Evolutionary conservation across 1,284 basidiomycete genomes (phyloP).

Genomic region (Leccinum griseonigrum): DNA sequence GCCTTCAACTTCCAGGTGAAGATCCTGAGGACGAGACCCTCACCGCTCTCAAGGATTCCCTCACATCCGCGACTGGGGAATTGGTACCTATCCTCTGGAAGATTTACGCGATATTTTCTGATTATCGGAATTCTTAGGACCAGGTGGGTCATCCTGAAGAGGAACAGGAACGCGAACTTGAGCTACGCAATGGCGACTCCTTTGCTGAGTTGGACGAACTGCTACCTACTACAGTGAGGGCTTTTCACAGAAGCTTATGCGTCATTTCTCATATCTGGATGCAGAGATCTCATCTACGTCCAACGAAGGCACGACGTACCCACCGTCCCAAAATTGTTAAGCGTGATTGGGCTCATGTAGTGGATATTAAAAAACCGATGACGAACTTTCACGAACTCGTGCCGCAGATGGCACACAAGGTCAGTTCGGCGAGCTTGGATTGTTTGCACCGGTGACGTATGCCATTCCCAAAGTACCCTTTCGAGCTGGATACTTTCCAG

Average conservation of each 20-base stretch:
- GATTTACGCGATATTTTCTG: background rate
- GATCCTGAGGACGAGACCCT: constrained; percentile 46
- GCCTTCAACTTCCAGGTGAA: constrained; percentile 64
- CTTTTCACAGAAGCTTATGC: background rate
- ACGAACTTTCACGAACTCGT: constrained; percentile 87
- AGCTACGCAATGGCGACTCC: constrained; percentile 15
- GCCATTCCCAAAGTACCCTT: constrained; percentile 68
- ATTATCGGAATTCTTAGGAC: constrained; percentile 14
- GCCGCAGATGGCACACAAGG: constrained; percentile 88
- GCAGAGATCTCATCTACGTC: constrained; percentile 58
- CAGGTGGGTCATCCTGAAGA: constrained; percentile 8
- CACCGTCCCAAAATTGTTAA: constrained; percentile 58
- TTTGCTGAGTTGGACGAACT: constrained; percentile 74
- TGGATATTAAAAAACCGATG: constrained; percentile 90
- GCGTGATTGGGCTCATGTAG: constrained; percentile 97
- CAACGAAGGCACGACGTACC: constrained; percentile 41
- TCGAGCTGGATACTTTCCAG: constrained; percentile 89
- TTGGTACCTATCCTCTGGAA: constrained; percentile 11
- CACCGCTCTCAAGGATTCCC: constrained; percentile 34
- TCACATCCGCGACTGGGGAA: constrained; percentile 9
- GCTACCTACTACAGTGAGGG: constrained; percentile 75
- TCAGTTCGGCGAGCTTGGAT: constrained; percentile 25
- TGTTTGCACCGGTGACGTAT: constrained; percentile 10
- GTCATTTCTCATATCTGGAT: constrained; percentile 11
- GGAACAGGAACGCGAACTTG: constrained; percentile 21